Evolutionary conservation across 2,329 filamentous ascomycete species (phyloP), one percentile per base, ranked within the genome.

Genomic region (Beauveria bassiana): DNA sequence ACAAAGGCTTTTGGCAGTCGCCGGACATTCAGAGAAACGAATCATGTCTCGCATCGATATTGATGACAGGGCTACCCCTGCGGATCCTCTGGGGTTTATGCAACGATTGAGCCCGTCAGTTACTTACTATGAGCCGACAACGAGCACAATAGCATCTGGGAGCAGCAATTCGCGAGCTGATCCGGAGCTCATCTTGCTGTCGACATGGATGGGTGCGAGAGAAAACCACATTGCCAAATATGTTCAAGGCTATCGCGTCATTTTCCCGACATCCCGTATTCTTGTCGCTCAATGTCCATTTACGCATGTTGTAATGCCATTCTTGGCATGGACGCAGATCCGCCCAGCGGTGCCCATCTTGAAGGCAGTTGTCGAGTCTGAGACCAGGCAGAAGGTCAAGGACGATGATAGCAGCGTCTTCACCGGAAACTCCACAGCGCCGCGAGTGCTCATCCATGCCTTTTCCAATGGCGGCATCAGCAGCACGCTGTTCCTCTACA

Each of bases 381-480:
- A 61, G 20, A 40, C 52, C 12, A 42, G 22, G 24, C n/a, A 22
- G 22, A 22, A 34, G 10, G 40, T 43, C n/a, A 59, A 46, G 26
- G 69, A 51, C 65, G 66, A 63, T 10, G 20, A 20, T 14, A 38
- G 34, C 20, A 61, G 53, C 46, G n/a, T 61, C 6, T 8, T 51
- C 18, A 34, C 46, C 9, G 59, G 50, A 3, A 46, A 28, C 2
- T 38, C 45, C n/a, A 45, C 53, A 18, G 22, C 53, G 18, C 60
- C 60, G 5, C 52, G 71, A 38, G 70, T 82, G 18, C 72, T 83
- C 3, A 67, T 80, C 14, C 81, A 83, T 65, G 63, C 76, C 40
- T 82, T 83, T 66, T 83, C 81, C 45, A 83, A 84, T 64, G 81
- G 81, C 59, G 81, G 81, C 52, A 72, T 76, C 26, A 73, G 74